These are phyloP conservation scores for Globisporangium lucens DNA, from an alignment of 352 stramenopile genomes.

Conservation along the genomic window DNA sequence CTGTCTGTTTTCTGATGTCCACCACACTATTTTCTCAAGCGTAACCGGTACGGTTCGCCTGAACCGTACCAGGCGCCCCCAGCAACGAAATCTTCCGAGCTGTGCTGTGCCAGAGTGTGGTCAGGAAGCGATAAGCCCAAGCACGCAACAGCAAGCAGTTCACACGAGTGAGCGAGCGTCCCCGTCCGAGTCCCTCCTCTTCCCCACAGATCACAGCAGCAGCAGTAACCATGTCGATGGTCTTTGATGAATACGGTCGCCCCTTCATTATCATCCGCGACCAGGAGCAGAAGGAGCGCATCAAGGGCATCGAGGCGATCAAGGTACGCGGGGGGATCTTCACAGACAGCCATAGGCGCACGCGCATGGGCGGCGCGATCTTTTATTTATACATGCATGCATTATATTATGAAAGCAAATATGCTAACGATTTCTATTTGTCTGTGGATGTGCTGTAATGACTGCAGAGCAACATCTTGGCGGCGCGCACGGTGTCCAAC, in stretches of 20 bases:
- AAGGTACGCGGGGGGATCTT: conserved; percentile 62
- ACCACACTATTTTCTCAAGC: too few relatives aligned
- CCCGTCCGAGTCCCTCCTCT: background rate
- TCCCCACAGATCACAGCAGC: background rate
- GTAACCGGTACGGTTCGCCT: too few relatives aligned
- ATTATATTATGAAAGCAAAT: background rate
- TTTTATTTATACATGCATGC: background rate
- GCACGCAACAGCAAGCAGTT: background rate
- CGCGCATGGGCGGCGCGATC: background rate
- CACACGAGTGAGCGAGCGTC: background rate
- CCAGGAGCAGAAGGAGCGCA: conserved; percentile 96
- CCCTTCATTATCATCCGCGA: conserved; percentile 99
- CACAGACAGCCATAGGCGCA: background rate
- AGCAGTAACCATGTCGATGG: conserved; percentile 81
- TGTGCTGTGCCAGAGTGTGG: background rate
- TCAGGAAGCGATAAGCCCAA: background rate
- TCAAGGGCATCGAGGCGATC: conserved; percentile 98
- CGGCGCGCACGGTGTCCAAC: conserved; percentile 95
- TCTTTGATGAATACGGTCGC: conserved; percentile 99
- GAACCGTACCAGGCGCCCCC: background rate
- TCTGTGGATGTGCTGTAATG: background rate
- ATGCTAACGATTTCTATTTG: background rate
- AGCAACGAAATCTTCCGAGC: background rate
- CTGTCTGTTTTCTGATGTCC: too few relatives aligned
- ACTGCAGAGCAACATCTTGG: conserved; percentile 96